Evolutionary conservation across 306 rosid genomes (phyloP).

Genomic region (Malus fusca): DNA sequence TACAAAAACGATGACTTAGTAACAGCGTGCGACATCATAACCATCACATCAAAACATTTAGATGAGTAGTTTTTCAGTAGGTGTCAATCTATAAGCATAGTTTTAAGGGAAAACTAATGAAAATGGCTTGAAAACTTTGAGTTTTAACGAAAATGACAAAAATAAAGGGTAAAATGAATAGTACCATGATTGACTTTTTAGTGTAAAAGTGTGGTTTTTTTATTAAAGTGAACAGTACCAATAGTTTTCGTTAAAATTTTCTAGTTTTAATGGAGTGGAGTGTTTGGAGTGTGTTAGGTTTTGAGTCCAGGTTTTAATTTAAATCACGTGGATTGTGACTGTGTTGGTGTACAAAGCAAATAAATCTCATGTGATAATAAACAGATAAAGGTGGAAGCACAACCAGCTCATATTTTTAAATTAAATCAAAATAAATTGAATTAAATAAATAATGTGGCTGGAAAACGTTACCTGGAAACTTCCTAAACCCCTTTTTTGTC

Average conservation of each 20-base stretch:
- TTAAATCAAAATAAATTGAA: neutral
- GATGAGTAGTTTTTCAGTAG: neutral
- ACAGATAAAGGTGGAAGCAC: slow-evolving; percentile 33
- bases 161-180: too few species aligned
- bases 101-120: too few species aligned
- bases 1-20: neutral
- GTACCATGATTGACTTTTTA: too few species aligned
- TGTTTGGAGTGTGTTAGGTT: neutral
- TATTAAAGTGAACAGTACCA: too few species aligned
- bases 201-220: too few species aligned
- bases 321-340: slow-evolving; percentile 47
- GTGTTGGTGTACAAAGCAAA: slow-evolving; percentile 30
- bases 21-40: rapidly evolving
- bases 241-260: too few species aligned
- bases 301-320: slow-evolving; percentile 15
- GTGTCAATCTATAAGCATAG: neutral
- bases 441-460: slow-evolving; percentile 2
- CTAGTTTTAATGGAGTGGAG: too few species aligned
- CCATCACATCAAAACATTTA: too few species aligned
- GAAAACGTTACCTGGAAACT: slow-evolving; percentile 22
- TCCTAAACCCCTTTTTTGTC: neutral
- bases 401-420: slow-evolving; percentile 38
- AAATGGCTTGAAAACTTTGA: too few species aligned
- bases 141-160: too few species aligned
- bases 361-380: slow-evolving; percentile 50